phyloP scores from a whole-genome alignment of 495 filamentous ascomycete species.

The Hypoxylon fuscum region DNA sequence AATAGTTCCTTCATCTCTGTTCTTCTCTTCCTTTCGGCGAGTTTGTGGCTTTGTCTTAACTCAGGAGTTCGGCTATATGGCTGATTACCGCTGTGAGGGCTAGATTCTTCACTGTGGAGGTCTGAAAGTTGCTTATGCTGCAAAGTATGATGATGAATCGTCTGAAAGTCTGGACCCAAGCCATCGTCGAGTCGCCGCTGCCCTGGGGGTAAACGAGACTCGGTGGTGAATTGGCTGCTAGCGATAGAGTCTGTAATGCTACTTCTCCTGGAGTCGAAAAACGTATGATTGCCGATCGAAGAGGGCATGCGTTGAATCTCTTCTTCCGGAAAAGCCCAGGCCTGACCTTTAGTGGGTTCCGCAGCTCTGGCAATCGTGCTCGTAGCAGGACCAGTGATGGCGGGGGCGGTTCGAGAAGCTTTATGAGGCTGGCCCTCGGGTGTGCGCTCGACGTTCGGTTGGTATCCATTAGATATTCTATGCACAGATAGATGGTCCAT shows the following conservation, averaged over 20 bases:
- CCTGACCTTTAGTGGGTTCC: conserved; percentile 81
- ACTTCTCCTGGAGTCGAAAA: conserved; percentile 73
- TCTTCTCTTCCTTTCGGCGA: conserved; percentile 93
- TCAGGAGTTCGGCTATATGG: conserved; percentile 96
- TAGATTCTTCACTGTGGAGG: conserved; percentile 66
- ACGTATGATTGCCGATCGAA: conserved; percentile 57
- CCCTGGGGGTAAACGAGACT: conserved; percentile 73
- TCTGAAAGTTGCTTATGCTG: conserved; percentile 76
- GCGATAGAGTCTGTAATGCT: conserved; percentile 77
- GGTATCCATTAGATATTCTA: conserved; percentile 72
- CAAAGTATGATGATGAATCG: conserved; percentile 77
- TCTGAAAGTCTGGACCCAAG: conserved; percentile 51
- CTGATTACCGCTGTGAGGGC: conserved; percentile 65
- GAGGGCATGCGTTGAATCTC: conserved; percentile 63
- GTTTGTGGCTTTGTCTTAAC: conserved; percentile 92
- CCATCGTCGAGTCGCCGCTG: conserved; percentile 73
- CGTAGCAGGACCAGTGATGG: conserved; percentile 79
- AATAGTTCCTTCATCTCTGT: conserved; percentile 99
- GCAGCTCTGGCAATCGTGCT: conserved; percentile 81
- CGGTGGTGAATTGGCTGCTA: conserved; percentile 76
- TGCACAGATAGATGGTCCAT: conserved; percentile 55
- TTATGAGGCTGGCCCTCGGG: conserved; percentile 59
- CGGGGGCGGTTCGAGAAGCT: conserved; percentile 69
- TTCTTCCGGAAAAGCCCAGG: conserved; percentile 84
- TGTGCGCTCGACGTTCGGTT: conserved; percentile 63